phyloP scores from a whole-genome alignment of 2,329 filamentous ascomycete genomes.

The Bretziella fagacearum region DNA sequence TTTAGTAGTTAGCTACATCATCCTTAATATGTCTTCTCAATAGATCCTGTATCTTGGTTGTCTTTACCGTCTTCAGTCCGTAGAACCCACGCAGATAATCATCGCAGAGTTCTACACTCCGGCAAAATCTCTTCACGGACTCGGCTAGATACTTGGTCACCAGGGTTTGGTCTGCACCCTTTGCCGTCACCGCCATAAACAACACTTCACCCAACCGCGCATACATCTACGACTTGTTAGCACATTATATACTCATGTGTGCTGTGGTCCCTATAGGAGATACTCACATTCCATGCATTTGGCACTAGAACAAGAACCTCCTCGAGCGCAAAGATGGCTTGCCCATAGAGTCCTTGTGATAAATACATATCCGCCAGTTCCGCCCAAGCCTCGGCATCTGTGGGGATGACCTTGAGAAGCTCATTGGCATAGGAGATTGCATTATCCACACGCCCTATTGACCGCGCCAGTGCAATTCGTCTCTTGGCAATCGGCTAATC shows the following conservation, averaged over 20 bases:
- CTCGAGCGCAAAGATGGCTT: conserved; percentile 77
- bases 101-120: conserved; percentile 86
- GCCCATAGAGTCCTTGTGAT: conserved; percentile 57
- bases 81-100: conserved; percentile 87
- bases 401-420: conserved; percentile 68
- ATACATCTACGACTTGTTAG: conserved; percentile 46
- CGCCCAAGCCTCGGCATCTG: conserved; percentile 83
- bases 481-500: conserved; percentile 78
- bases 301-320: conserved; percentile 75
- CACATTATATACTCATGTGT: neutral
- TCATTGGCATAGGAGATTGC: conserved; percentile 58
- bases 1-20: conserved; percentile 17
- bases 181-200: conserved; percentile 46
- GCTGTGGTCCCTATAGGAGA: neutral
- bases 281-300: conserved; percentile 83
- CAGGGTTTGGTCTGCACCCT: conserved; percentile 17
- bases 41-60: no score
- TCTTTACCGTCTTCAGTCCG: conserved; percentile 60
- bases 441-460: conserved; percentile 51
- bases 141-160: conserved; percentile 41
- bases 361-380: conserved; percentile 82
- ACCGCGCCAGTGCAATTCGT: conserved; percentile 60
- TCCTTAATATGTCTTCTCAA: neutral
- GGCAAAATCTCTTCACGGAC: conserved; percentile 68
- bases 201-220: conserved; percentile 71